Base-by-base conservation (phyloP, 1,284 basidiomycete genomes). In the Tilletia walkeri region DNA sequence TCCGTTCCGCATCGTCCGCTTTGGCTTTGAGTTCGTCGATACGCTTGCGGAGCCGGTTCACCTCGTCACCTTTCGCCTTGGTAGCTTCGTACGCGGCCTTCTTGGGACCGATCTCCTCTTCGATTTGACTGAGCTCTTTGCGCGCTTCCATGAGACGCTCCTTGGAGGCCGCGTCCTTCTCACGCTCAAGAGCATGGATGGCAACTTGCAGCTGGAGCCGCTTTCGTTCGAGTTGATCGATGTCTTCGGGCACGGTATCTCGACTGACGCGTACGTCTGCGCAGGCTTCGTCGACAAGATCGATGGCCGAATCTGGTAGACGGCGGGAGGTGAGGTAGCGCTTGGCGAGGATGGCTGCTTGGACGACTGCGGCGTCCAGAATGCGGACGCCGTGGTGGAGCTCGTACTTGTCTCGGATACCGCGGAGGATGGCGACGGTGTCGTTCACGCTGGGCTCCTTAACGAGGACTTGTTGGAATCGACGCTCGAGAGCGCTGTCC, bases 161-260 rank as follows among this genome's bases (percentile, higher is more conserved):
- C 85, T 94, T 94, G 79, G 92, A 94, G 2, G 91, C 91, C 12
- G 89, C 85, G 76, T 99, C 95, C 85, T 95, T 96, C 73, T 97
- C 85, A 49, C 81, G 74, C 65, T 82, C 92, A 67, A 98, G 87
- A 7, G 95, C 96, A 82, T 97, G 94, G 39, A 97, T 92, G 83
- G 97, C 95, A 49, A 99, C 91, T 84, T 98, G 92, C 65, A 99
- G 88, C 81, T 96, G 92, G 56, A 99, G 89, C 84, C 94, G 94
- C 71, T 88, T 89, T 45, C 94, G 90, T 83, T 97, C 93, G n/a
- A 99, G 88, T 78, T 91, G 90, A 85, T 99, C 95, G 80, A 99
- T 93, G 2, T 89, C 92, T 85, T 98, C 95, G 0, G 95, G 95
- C 70, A 92, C 89, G 0, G 95, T 98, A 85, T 98, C 95, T 48